phyloP scores from a whole-genome alignment of 139 green algal genomes.

The Mesotaenium endlicherianum region DNA sequence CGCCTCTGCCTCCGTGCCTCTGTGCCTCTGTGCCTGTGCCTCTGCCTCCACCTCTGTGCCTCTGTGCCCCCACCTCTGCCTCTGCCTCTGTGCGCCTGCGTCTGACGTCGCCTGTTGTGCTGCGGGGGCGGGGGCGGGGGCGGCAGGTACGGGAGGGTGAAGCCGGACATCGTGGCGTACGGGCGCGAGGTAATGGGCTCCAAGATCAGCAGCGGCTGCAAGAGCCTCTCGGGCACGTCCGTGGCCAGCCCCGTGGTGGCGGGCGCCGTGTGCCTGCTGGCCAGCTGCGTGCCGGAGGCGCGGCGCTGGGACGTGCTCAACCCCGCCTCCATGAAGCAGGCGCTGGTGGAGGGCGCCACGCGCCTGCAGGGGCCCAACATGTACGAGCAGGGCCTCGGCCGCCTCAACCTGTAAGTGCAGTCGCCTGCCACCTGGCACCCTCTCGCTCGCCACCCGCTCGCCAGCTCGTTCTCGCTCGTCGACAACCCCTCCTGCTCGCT shows the following conservation, averaged over 20 bases:
- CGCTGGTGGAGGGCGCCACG: slow-evolving; percentile 86
- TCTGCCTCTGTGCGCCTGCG: neutral
- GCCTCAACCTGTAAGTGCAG: slow-evolving; percentile 44
- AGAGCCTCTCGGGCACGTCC: slow-evolving; percentile 73
- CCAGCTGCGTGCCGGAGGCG: slow-evolving; percentile 75
- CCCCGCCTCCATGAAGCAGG: slow-evolving; percentile 98
- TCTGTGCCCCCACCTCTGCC: neutral
- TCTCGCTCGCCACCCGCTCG: too few species aligned
- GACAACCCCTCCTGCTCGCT: too few species aligned
- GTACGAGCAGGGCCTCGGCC: slow-evolving; percentile 70
- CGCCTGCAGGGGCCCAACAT: slow-evolving; percentile 72
- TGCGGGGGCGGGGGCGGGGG: neutral
- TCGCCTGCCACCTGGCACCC: neutral
- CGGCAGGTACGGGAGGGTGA: slow-evolving; percentile 70
- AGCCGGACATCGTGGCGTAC: slow-evolving; percentile 96
- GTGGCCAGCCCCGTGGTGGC: slow-evolving; percentile 96
- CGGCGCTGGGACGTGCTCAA: slow-evolving; percentile 85
- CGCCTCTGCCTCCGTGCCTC: neutral
- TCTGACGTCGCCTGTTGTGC: neutral
- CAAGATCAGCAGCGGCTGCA: slow-evolving; percentile 86
- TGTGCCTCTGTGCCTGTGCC: neutral
- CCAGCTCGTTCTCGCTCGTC: too few species aligned
- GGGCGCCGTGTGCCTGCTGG: slow-evolving; percentile 86
- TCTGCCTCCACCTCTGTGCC: neutral
- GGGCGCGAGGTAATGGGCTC: slow-evolving; percentile 87